A percentile compares a stretch with the other conserved stretches of the same genome.
Evolutionary conservation across 2,329 filamentous ascomycete species (phyloP).

Genomic region (Clarireedia homoeocarpa): DNA sequence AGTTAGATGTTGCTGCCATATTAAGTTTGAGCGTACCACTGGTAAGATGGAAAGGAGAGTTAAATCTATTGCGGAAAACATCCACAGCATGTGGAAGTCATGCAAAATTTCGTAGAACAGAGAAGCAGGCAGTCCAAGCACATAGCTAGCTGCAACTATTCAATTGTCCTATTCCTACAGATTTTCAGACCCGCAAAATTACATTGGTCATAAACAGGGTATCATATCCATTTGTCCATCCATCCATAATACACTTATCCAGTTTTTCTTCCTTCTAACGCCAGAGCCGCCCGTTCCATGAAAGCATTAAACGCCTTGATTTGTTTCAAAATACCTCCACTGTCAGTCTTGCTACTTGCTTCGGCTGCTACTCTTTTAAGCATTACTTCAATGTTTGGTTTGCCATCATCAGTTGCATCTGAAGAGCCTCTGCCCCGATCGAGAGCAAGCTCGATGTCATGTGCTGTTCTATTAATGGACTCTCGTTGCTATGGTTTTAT

Average conservation of each 20-base stretch:
- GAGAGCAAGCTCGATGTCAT: constrained; percentile 53
- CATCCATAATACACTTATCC: too few species aligned
- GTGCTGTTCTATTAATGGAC: constrained; percentile 47
- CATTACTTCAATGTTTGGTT: constrained; percentile 49
- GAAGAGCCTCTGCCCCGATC: constrained; percentile 42
- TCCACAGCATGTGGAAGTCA: too few species aligned
- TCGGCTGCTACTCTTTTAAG: constrained; percentile 48
- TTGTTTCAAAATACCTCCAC: constrained; percentile 47
- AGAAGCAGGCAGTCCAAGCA: too few species aligned
- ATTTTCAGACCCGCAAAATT: neutral
- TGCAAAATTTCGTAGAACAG: too few species aligned
- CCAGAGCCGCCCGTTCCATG: constrained; percentile 50
- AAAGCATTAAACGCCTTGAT: constrained; percentile 56
- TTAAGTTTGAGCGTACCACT: too few species aligned
- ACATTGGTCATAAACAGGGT: constrained; percentile 1
- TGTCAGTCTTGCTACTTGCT: constrained; percentile 40
- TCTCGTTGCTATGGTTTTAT: constrained; percentile 36
- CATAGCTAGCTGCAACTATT: too few species aligned
- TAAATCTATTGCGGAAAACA: too few species aligned
- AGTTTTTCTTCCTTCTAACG: constrained; percentile 38
- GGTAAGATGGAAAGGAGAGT: too few species aligned
- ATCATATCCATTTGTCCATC: neutral
- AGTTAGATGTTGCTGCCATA: too few species aligned
- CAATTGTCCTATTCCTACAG: too few species aligned
- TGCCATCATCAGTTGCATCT: constrained; percentile 39